Evolutionary conservation across 768 basidiomycete species (phyloP).

Genomic region (Rhizopogon sp.): DNA sequence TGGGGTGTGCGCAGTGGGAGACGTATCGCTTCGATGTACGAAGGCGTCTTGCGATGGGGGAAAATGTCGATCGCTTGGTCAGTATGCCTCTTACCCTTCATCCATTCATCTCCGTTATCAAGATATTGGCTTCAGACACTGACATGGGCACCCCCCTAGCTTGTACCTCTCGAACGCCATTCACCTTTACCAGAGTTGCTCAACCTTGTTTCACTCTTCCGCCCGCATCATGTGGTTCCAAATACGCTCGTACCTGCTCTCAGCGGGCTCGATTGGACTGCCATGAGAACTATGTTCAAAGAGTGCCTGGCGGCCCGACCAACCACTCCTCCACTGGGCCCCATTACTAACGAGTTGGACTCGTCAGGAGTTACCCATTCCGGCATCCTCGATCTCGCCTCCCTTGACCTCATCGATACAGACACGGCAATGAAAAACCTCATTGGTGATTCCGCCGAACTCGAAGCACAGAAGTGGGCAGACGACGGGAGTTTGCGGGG

Average conservation of each 20-base stretch:
- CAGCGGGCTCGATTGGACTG: conserved; percentile 64
- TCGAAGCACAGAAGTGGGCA: conserved; percentile 50
- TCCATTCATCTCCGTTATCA: not conserved
- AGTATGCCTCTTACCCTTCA: conserved; percentile 6
- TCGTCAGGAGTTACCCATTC: conserved; percentile 1
- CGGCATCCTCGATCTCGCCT: conserved; percentile 1
- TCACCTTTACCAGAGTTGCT: conserved; percentile 85
- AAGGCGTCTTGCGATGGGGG: conserved; percentile 37
- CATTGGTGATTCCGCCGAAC: conserved; percentile 47
- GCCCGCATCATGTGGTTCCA: conserved; percentile 70
- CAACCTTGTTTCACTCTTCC: conserved; percentile 75
- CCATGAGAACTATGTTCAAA: conserved; percentile 64
- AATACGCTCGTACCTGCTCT: conserved; percentile 61
- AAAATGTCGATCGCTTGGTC: conserved; percentile 61
- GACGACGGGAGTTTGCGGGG: conserved; percentile 39
- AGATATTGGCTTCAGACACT: not conserved
- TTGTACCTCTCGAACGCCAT: conserved; percentile 82
- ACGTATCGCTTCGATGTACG: conserved; percentile 39
- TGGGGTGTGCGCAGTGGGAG: conserved; percentile 56
- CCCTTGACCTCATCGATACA: conserved; percentile 21
- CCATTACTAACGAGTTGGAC: conserved; percentile 4
- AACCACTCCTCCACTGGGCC: not conserved
- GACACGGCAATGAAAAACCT: conserved; percentile 62
- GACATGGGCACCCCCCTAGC: conserved; percentile 33
- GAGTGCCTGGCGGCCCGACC: conserved; percentile 37